Evolutionary conservation across 306 rosid species (phyloP).

Genomic region (Glycine soja): DNA sequence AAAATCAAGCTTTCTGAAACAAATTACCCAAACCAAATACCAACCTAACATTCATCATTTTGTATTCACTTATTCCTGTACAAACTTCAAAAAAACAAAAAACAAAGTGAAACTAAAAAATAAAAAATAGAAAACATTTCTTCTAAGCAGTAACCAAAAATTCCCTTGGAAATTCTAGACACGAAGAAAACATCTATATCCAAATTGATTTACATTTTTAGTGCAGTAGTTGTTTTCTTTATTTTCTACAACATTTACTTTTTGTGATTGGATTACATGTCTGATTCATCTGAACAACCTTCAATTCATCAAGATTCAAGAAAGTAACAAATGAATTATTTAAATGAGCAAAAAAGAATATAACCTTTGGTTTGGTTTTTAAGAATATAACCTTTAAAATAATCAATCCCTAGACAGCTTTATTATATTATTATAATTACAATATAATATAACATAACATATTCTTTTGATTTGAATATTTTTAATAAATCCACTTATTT

Average conservation of each 20-base stretch:
- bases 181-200: not conserved
- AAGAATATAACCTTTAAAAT: too few species aligned
- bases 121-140: not conserved
- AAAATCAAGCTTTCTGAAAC: conserved; percentile 35
- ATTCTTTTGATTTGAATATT: too few species aligned
- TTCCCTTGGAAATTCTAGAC: not conserved
- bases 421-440: too few species aligned
- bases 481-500: too few species aligned
- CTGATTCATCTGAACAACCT: conserved; percentile 35
- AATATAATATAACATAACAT: too few species aligned
- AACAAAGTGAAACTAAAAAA: not conserved
- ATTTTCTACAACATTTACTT: conserved; percentile 25
- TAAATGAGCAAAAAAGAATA: conserved; percentile 22
- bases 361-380: conserved; percentile 11
- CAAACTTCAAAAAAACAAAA: not conserved
- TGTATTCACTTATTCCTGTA: not conserved
- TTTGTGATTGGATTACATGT: conserved; percentile 25
- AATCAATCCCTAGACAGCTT: too few species aligned
- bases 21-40: conserved; percentile 42
- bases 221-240: conserved; percentile 3
- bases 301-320: conserved; percentile 28
- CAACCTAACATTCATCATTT: conserved; percentile 66
- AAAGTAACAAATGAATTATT: conserved; percentile 16
- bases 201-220: not conserved
- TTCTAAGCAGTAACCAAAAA: not conserved